Evolutionary conservation across 2,329 filamentous ascomycete species (phyloP).

Genomic region (Aspergillus sojae): DNA sequence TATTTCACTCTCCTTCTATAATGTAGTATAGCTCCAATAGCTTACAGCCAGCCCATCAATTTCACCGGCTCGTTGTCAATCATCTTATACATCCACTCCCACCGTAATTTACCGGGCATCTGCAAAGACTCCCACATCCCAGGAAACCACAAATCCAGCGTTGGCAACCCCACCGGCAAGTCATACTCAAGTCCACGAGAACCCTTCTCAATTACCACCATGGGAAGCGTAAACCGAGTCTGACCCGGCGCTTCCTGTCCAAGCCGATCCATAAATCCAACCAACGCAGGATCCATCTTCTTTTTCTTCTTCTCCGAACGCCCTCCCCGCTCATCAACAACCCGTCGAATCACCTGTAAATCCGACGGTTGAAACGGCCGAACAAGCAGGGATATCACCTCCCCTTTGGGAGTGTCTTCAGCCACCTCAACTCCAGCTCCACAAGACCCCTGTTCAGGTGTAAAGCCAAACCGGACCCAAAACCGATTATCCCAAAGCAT

Average conservation of each 20-base stretch:
- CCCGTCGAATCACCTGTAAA: constrained; percentile 23
- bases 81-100: constrained; percentile 45
- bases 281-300: not conserved
- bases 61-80: constrained; percentile 36
- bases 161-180: constrained; percentile 32
- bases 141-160: constrained; percentile 27
- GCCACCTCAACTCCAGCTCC: not conserved
- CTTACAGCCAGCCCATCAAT: constrained; percentile 35
- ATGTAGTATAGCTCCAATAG: constrained; percentile 31
- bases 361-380: constrained; percentile 43
- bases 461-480: constrained; percentile 55
- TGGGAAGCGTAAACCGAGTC: constrained; percentile 47
- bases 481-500: constrained; percentile 58
- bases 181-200: constrained; percentile 7
- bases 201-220: constrained; percentile 25
- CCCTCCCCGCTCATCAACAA: constrained; percentile 9
- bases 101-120: constrained; percentile 31
- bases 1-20: constrained; percentile 10
- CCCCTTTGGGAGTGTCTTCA: not conserved
- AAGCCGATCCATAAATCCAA: constrained; percentile 23
- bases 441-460: constrained; percentile 1
- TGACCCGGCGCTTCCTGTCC: constrained; percentile 35
- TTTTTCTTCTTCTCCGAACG: constrained; percentile 3
- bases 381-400: constrained; percentile 35
- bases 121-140: constrained; percentile 12